Evolutionary conservation across 441 rosid species (phyloP).

Genomic region (Kokia cookei): DNA sequence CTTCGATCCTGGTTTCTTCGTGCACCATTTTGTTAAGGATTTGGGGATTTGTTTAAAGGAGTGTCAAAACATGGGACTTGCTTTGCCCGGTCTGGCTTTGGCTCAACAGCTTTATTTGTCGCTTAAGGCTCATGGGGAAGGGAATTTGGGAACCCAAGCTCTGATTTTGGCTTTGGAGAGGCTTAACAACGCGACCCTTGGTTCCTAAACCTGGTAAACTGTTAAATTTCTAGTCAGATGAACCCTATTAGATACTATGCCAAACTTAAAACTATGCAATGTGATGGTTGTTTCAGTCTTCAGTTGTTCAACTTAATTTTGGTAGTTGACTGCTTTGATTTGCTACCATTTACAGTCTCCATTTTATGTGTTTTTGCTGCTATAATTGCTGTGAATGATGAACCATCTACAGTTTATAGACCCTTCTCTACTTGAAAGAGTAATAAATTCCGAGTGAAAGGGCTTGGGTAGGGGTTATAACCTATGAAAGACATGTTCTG

Average conservation of each 20-base stretch:
- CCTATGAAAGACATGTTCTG: no score
- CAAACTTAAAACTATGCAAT: not conserved
- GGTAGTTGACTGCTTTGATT: not conserved
- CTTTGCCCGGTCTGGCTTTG: constrained; percentile 75
- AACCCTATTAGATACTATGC: not conserved
- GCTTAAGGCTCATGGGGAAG: constrained; percentile 87
- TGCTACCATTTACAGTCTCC: not conserved
- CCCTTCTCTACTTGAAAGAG: no score
- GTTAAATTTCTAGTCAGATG: not conserved
- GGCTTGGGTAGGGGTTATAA: no score
- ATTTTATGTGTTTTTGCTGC: not conserved
- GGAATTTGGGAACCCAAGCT: constrained; percentile 73
- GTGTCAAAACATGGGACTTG: constrained; percentile 76
- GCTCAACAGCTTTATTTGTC: constrained; percentile 91
- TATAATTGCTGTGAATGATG: not conserved
- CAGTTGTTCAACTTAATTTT: not conserved
- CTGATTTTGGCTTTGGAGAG: constrained; percentile 79
- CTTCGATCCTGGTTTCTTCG: constrained; percentile 75
- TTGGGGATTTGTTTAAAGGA: constrained; percentile 84
- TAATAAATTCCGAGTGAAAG: no score
- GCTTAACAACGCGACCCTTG: constrained; percentile 62
- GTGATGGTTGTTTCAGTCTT: not conserved
- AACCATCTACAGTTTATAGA: not conserved
- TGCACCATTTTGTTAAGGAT: constrained; percentile 81
- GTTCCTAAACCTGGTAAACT: constrained; percentile 31